A percentile compares a stretch with the other conserved stretches of the same genome.
These are phyloP conservation scores for Amyloporia xantha DNA, from an alignment of 768 basidiomycete species.

Conservation along the genomic window DNA sequence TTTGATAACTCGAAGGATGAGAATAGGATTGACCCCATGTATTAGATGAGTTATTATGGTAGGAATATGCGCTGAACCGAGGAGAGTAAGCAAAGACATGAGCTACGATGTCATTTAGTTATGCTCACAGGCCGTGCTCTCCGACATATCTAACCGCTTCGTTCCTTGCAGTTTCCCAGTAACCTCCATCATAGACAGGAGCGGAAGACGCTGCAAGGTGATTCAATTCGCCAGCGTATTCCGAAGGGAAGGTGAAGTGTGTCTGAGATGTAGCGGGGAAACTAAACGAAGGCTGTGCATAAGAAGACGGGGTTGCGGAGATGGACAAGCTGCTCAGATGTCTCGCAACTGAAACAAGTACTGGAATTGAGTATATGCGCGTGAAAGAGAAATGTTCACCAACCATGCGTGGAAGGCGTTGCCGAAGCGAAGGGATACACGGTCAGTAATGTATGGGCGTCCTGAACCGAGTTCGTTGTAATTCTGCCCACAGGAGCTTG, in stretches of 20 bases:
- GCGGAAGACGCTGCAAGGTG: constrained; percentile 47
- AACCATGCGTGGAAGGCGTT: constrained; percentile 73
- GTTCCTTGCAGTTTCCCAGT: constrained; percentile 59
- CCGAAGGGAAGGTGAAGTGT: constrained; percentile 51
- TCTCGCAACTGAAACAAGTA: constrained; percentile 43
- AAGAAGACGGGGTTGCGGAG: constrained; percentile 37
- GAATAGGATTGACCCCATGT: constrained; percentile 37
- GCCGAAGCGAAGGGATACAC: constrained; percentile 72
- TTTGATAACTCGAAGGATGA: constrained; percentile 45
- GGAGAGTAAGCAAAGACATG: too few relatives aligned
- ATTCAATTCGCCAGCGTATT: constrained; percentile 57
- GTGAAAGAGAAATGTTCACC: constrained; percentile 10
- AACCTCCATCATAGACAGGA: constrained; percentile 41
- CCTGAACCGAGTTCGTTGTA: constrained; percentile 49
- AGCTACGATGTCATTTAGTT: too few relatives aligned
- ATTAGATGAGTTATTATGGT: constrained; percentile 26
- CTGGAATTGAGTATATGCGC: constrained; percentile 14
- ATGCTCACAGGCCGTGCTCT: constrained; percentile 31
- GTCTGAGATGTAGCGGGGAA: constrained; percentile 26
- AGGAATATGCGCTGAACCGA: constrained; percentile 17
- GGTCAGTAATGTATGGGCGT: constrained; percentile 59
- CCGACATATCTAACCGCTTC: constrained; percentile 56
- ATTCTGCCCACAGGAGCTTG: background rate
- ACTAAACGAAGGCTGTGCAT: background rate
- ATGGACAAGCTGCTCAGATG: constrained; percentile 58